These are phyloP conservation scores for Prunus kanzakura DNA, from an alignment of 306 rosid genomes.

Conservation along the genomic window DNA sequence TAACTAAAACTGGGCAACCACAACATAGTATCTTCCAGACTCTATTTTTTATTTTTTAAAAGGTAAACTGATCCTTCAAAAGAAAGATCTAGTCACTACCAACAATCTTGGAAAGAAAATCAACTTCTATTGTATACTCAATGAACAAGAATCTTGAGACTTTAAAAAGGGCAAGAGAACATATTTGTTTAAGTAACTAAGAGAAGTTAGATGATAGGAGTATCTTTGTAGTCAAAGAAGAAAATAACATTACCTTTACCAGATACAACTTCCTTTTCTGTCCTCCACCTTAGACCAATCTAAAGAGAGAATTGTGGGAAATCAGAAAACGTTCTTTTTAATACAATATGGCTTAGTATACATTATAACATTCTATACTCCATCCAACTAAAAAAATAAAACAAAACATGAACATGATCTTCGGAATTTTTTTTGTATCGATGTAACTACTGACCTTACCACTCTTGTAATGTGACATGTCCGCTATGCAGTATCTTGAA, in stretches of 20 bases:
- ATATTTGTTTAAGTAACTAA: neutral
- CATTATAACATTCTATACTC: neutral
- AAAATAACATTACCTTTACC: conserved; percentile 66
- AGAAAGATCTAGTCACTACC: neutral
- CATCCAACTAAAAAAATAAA: neutral
- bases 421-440: neutral
- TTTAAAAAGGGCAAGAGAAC: neutral
- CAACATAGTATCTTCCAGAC: neutral
- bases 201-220: neutral
- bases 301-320: conserved; percentile 22
- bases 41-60: neutral
- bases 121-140: neutral
- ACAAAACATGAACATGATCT: neutral
- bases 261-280: conserved; percentile 84
- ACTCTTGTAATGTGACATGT: conserved; percentile 92
- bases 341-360: neutral
- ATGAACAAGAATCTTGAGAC: neutral
- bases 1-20: too few relatives aligned
- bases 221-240: neutral
- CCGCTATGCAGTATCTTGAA: conserved; percentile 91
- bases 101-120: neutral
- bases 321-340: conserved; percentile 2
- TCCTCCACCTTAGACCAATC: conserved; percentile 98
- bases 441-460: conserved; percentile 63
- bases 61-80: neutral